Conservation (phyloP, 1,284 basidiomycete species). For the Pseudozyma thailandica region DNA sequence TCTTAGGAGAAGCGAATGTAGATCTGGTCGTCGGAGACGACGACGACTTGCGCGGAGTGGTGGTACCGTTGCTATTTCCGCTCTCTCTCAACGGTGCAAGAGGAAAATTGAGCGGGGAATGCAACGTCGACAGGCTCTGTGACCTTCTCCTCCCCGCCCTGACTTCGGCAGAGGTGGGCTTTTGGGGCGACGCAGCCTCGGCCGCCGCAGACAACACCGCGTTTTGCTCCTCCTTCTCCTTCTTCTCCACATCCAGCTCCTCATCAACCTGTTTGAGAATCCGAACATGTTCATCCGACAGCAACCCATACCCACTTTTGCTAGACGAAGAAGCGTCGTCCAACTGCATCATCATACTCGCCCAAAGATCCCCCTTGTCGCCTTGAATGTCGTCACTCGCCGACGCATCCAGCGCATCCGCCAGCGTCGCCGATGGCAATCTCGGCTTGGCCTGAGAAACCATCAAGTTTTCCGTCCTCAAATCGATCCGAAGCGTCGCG, state of each 20-base stretch:
- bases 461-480: conserved; percentile 47
- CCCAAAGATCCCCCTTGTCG: conserved; percentile 40
- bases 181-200: no score
- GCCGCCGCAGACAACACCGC: no score
- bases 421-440: conserved; percentile 32
- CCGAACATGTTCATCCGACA: conserved; percentile 52
- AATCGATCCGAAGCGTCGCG: conserved; percentile 39
- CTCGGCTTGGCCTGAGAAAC: conserved; percentile 38
- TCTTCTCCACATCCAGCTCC: neutral
- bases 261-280: conserved; percentile 41
- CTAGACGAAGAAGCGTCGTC: conserved; percentile 2
- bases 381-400: conserved; percentile 19
- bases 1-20: conserved; percentile 2
- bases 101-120: conserved; percentile 3
- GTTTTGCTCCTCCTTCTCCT: neutral
- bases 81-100: conserved; percentile 9
- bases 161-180: neutral
- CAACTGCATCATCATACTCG: conserved; percentile 20
- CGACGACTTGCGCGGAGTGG: neutral
- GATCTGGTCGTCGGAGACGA: neutral
- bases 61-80: neutral
- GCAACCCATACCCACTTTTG: conserved; percentile 12
- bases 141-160: conserved; percentile 19
- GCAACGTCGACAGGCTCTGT: conserved; percentile 29
- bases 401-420: conserved; percentile 43